Evolutionary conservation across 208 protist species (phyloP).

Genomic region (Leishmania martiniquensis): DNA sequence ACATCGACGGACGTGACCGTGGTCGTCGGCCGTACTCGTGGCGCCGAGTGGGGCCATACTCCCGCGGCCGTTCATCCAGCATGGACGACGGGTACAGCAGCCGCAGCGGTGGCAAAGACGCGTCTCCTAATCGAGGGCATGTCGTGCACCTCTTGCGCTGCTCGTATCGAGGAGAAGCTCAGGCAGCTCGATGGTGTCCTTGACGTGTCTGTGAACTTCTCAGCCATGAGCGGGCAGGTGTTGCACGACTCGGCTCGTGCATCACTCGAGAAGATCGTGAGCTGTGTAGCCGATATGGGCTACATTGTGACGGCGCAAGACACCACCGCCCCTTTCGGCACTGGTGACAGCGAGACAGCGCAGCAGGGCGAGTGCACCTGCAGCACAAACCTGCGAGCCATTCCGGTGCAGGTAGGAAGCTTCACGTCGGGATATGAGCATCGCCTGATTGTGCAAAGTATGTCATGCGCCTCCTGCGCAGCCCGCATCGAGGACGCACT

Average conservation of each 20-base stretch:
- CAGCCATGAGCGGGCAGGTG: conserved; percentile 57
- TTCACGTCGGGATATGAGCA: conserved; percentile 29
- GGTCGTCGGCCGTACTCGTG: neutral
- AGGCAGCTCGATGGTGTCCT: conserved; percentile 44
- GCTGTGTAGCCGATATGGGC: conserved; percentile 33
- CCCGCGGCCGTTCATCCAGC: neutral
- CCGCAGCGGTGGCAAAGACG: conserved; percentile 12
- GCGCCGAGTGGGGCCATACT: neutral
- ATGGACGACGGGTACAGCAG: neutral
- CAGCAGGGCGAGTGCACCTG: conserved; percentile 26
- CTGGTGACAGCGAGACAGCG: conserved; percentile 15
- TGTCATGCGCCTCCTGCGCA: conserved; percentile 94
- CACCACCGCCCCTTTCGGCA: conserved; percentile 18
- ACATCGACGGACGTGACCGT: neutral
- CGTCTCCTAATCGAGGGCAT: conserved; percentile 86
- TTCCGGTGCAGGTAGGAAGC: conserved; percentile 15
- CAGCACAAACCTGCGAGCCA: conserved; percentile 28
- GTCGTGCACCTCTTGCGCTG: conserved; percentile 94
- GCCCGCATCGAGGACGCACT: conserved; percentile 80
- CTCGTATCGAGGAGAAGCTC: conserved; percentile 77
- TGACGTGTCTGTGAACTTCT: conserved; percentile 75
- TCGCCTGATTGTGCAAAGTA: conserved; percentile 71
- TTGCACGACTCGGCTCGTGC: conserved; percentile 37
- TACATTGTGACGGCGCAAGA: conserved; percentile 37
- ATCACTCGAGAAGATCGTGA: conserved; percentile 27